phyloP scores from a whole-genome alignment of 2,329 filamentous ascomycete genomes.

The Penicillium vulpinum region DNA sequence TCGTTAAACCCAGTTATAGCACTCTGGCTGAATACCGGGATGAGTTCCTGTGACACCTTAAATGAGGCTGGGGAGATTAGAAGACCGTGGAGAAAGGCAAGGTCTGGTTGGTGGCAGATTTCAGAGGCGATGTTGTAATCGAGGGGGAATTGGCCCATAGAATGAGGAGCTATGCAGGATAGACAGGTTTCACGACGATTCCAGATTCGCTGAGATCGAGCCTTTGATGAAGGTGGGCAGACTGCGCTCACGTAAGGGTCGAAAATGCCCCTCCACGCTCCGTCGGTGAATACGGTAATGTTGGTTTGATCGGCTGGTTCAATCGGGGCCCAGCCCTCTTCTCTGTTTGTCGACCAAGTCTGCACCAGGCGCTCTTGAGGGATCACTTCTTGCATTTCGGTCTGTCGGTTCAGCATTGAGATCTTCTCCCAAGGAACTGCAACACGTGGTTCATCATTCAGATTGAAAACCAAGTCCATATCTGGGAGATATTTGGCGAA shows the following conservation, averaged over 20 bases:
- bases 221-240: slow-evolving; percentile 64
- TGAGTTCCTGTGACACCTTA: slow-evolving; percentile 62
- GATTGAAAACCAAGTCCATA: slow-evolving; percentile 64
- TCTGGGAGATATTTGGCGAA: slow-evolving; percentile 59
- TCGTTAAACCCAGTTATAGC: slow-evolving; percentile 73
- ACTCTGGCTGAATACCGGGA: slow-evolving; percentile 74
- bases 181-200: slow-evolving; percentile 65
- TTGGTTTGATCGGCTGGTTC: slow-evolving; percentile 35
- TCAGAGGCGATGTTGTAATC: slow-evolving; percentile 67
- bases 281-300: slow-evolving; percentile 42
- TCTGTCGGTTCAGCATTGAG: slow-evolving; percentile 36
- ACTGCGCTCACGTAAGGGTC: slow-evolving; percentile 49
- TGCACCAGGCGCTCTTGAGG: slow-evolving; percentile 24
- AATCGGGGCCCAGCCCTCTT: slow-evolving; percentile 40
- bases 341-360: slow-evolving; percentile 41
- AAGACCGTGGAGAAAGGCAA: slow-evolving; percentile 72
- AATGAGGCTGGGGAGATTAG: slow-evolving; percentile 65
- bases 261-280: slow-evolving; percentile 44
- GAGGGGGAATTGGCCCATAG: slow-evolving; percentile 64
- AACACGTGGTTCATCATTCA: slow-evolving; percentile 62
- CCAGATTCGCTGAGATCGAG: slow-evolving; percentile 61
- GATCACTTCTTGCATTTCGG: slow-evolving; percentile 19
- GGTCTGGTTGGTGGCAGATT: slow-evolving; percentile 74
- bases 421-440: slow-evolving; percentile 53
- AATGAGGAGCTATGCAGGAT: slow-evolving; percentile 63